Evolutionary conservation across 176 grass and related monocot genomes (phyloP).

Genomic region (Musa beccarii): DNA sequence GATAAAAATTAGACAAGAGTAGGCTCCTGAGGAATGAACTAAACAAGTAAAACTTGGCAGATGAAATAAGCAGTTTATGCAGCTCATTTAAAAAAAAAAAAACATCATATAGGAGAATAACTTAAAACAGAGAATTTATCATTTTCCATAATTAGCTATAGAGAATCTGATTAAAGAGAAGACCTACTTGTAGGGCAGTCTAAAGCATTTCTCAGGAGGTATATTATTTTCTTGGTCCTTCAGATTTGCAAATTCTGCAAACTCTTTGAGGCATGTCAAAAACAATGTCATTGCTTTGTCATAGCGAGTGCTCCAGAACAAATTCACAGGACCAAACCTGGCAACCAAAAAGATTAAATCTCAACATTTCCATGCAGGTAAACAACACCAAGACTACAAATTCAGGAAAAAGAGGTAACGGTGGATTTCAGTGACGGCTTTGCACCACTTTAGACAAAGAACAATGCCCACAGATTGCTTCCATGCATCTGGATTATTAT

Average conservation of each 20-base stretch:
- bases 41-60: no score
- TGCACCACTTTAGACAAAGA: no score
- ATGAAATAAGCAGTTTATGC: no score
- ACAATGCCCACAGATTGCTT: no score
- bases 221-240: slow-evolving; percentile 90
- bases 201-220: slow-evolving; percentile 81
- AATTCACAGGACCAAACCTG: slow-evolving; percentile 98
- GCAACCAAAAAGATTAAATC: slow-evolving; percentile 3
- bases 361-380: neutral
- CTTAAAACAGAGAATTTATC: neutral
- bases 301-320: slow-evolving; percentile 97
- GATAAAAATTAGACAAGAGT: no score
- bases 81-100: neutral
- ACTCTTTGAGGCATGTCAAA: slow-evolving; percentile 91
- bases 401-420: neutral
- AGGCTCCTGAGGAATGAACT: no score
- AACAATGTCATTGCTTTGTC: slow-evolving; percentile 99
- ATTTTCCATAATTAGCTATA: neutral
- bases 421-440: no score
- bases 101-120: neutral
- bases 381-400: neutral
- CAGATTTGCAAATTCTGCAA: slow-evolving; percentile 65
- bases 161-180: neutral
- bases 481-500: neutral
- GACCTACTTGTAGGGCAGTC: slow-evolving; percentile 80